A percentile compares a stretch with the other conserved stretches of the same genome.
Conservation (phyloP, 1,284 basidiomycete species). For the Cryptococcus floricola region DNA sequence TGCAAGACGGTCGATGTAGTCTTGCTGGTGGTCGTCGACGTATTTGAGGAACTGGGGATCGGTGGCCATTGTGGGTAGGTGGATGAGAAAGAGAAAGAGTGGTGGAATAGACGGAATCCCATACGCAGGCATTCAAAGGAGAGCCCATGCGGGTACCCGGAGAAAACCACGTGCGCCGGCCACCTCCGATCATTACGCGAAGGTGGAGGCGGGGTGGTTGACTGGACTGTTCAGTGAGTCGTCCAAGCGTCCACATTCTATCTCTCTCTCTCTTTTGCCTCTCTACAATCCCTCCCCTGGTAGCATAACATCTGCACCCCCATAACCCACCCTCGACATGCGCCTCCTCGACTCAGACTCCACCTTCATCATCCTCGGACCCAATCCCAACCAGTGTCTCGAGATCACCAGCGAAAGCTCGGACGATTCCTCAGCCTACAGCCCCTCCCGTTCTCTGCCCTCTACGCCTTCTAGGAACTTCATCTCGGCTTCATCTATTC, state of each 20-base stretch:
- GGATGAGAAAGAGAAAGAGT: not conserved
- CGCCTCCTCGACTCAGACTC: too few relatives aligned
- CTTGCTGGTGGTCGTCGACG: conserved; percentile 66
- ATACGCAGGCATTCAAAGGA: not conserved
- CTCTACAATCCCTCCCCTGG: not conserved
- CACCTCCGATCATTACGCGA: not conserved
- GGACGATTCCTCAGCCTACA: too few relatives aligned
- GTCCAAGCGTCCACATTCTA: not conserved
- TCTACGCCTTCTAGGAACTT: not conserved
- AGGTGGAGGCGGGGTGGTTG: not conserved
- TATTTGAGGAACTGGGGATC: conserved; percentile 57
- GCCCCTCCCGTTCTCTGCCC: not conserved
- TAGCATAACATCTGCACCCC: not conserved
- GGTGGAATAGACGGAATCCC: not conserved
- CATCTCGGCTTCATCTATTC: too few relatives aligned
- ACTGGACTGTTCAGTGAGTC: not conserved
- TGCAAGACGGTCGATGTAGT: conserved; percentile 71
- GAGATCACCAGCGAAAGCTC: too few relatives aligned
- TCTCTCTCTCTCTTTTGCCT: not conserved
- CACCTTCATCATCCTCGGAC: too few relatives aligned
- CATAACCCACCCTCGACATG: not conserved
- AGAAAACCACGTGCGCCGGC: not conserved
- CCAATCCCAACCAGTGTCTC: too few relatives aligned
- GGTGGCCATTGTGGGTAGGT: conserved; percentile 29
- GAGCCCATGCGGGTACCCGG: not conserved